Base-by-base conservation (phyloP, 768 basidiomycete genomes). In the Lentinula raphanica region DNA sequence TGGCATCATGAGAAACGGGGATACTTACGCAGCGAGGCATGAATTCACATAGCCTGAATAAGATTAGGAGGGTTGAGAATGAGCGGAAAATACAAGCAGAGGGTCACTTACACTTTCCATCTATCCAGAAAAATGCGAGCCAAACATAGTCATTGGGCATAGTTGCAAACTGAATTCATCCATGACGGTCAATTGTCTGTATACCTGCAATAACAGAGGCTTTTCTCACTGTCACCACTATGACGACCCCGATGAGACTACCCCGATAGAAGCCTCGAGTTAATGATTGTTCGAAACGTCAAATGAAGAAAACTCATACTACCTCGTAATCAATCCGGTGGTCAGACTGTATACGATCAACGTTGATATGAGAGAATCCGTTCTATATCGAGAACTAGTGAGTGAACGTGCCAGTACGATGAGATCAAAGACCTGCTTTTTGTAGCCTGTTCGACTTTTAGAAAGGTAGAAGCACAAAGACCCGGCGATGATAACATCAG, bases 41-140 rank as follows among this genome's bases (percentile, higher is more conserved):
- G 79, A 80, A 60, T 81, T 82, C 21, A 81, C 78, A 60, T 82
- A 80, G 61, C 77, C 79, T 81, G 55, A 36, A 49, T 50, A 56
- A 36, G 15, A n/a, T n/a, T 25, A 62, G 49, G 42, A 49, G 17
- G n/a, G 49, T 28, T 46, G 25, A 27, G 21, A 44, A 6, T 9
- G 6, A 44, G 42, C 21, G 9, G 21, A 13, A 4, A 6, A 28
- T 27, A 29, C 8, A 5, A 40, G 17, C 38, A n/a, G 8, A 36
- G 31, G 21, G 38, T 21, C 19, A 62, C 77, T 59, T 56, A 80
- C 80, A 79, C 73, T 79, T 82, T 28, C 77, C 78, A 46, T 78
- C 66, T 23, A 78, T 60, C 79, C 79, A 82, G 66, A 81, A 80
- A 60, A 80, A 77, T 9, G 75, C 77, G 49, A 79, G 62, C 75